A percentile compares a stretch with the other conserved stretches of the same genome.
Evolutionary conservation across 768 basidiomycete species (phyloP).

Genomic region (Suillus weaverae): DNA sequence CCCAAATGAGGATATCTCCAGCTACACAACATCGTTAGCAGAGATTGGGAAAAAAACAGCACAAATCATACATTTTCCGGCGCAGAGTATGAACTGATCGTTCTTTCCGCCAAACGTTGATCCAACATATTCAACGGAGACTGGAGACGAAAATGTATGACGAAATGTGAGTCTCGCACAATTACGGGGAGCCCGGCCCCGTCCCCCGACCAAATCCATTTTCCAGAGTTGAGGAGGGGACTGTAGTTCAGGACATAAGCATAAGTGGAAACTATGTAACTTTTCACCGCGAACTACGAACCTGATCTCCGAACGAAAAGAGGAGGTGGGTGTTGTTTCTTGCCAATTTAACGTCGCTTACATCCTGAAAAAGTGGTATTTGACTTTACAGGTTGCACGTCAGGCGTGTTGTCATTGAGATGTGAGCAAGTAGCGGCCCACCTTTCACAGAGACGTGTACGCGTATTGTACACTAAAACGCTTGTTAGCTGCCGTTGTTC

Average conservation of each 20-base stretch:
- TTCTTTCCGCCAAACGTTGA: slow-evolving; percentile 82
- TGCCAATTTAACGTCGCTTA: slow-evolving; percentile 51
- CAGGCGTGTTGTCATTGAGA: neutral
- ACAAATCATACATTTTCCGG: slow-evolving; percentile 59
- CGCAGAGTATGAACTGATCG: slow-evolving; percentile 76
- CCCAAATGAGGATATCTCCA: slow-evolving; percentile 86
- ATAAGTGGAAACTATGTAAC: neutral
- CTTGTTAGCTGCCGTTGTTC: neutral
- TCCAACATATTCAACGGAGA: slow-evolving; percentile 72
- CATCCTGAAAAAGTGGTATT: slow-evolving; percentile 54
- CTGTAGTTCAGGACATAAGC: slow-evolving; percentile 31
- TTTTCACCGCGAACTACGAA: neutral
- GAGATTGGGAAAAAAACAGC: neutral
- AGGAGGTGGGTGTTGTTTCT: slow-evolving; percentile 44
- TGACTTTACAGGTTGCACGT: slow-evolving; percentile 37
- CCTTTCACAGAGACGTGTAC: slow-evolving; percentile 45
- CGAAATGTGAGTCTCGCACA: slow-evolving; percentile 40
- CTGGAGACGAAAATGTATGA: slow-evolving; percentile 74
- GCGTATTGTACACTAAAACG: slow-evolving; percentile 48
- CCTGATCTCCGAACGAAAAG: slow-evolving; percentile 28
- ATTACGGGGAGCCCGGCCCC: slow-evolving; percentile 34
- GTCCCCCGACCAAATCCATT: slow-evolving; percentile 60
- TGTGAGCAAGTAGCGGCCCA: slow-evolving; percentile 22
- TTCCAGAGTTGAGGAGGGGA: slow-evolving; percentile 78
- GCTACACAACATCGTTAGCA: slow-evolving; percentile 38